A percentile compares a stretch with the other conserved stretches of the same genome.
Conservation (phyloP, 2,329 filamentous ascomycete species). For the Pestalotiopsis sp. region DNA sequence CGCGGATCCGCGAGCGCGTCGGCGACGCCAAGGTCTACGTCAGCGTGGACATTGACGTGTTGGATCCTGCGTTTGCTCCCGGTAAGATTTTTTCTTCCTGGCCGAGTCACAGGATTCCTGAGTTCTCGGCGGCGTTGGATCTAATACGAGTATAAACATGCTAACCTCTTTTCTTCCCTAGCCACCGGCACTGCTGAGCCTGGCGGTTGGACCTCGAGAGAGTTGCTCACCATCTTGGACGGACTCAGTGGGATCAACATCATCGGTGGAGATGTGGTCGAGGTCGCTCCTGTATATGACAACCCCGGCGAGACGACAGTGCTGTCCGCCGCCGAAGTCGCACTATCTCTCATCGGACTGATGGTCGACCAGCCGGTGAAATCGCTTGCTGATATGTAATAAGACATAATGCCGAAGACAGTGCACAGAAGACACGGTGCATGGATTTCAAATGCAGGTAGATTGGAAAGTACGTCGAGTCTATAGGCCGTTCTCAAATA, state of each 20-base stretch:
- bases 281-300: conserved; percentile 79
- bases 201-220: conserved; percentile 79
- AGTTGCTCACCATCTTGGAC: conserved; percentile 73
- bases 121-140: background rate
- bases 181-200: conserved; percentile 80
- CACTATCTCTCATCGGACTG: conserved; percentile 71
- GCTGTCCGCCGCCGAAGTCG: conserved; percentile 73
- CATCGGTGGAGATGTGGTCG: conserved; percentile 78
- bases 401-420: background rate
- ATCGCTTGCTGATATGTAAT: conserved; percentile 4
- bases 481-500: conserved; percentile 4
- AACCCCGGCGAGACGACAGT: conserved; percentile 73
- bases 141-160: background rate
- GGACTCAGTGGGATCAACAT: conserved; percentile 73
- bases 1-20: conserved; percentile 61
- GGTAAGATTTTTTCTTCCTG: conserved; percentile 33
- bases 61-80: conserved; percentile 72
- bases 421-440: too few species aligned
- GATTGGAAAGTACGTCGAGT: conserved; percentile 7
- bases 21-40: conserved; percentile 64
- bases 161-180: background rate
- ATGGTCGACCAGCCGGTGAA: conserved; percentile 50
- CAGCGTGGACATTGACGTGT: conserved; percentile 78
- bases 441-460: conserved; percentile 9
- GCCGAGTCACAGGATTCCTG: too few species aligned